Evolutionary conservation across 1,139 yeast species (phyloP).

Genomic region (Maudiozyma humilis): DNA sequence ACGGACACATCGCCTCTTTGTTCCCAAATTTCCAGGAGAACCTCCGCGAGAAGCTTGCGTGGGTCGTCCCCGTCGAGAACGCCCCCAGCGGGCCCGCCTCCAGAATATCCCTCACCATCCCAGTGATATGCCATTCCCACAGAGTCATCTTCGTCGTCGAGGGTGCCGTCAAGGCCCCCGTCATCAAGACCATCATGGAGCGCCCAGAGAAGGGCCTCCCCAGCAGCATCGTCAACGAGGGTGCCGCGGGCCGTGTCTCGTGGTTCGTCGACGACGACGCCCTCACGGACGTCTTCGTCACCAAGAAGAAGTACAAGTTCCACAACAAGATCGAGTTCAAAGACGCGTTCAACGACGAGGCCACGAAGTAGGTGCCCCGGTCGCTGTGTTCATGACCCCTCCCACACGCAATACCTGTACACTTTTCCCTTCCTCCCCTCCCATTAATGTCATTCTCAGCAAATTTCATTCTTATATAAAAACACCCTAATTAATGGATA

Average conservation of each 20-base stretch:
- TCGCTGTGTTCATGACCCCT: no score
- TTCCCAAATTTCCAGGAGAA: constrained; percentile 84
- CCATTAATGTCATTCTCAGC: no score
- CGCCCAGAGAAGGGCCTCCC: constrained; percentile 96
- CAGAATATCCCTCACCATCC: constrained; percentile 86
- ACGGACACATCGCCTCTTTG: constrained; percentile 92
- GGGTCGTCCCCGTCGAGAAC: constrained; percentile 90
- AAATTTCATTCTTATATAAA: no score
- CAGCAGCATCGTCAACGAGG: constrained; percentile 86
- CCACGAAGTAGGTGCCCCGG: neutral
- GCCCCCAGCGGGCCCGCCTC: constrained; percentile 87
- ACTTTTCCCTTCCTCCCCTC: no score
- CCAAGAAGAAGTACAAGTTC: constrained; percentile 31
- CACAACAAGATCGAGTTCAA: constrained; percentile 13
- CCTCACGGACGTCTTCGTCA: constrained; percentile 48
- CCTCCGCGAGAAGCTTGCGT: constrained; percentile 82
- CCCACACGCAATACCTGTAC: no score
- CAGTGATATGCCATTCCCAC: constrained; percentile 90
- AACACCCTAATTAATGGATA: no score
- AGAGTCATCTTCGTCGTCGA: constrained; percentile 91
- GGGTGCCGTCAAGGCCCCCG: constrained; percentile 92
- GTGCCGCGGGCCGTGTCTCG: constrained; percentile 90
- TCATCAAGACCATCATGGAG: constrained; percentile 88
- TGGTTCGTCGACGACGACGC: constrained; percentile 99
- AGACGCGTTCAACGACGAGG: constrained; percentile 2